Percentiles rank a stretch among this genome's conserved stretches.
Conservation (phyloP, 2,329 filamentous ascomycete genomes). For the Alternaria consortialis region DNA sequence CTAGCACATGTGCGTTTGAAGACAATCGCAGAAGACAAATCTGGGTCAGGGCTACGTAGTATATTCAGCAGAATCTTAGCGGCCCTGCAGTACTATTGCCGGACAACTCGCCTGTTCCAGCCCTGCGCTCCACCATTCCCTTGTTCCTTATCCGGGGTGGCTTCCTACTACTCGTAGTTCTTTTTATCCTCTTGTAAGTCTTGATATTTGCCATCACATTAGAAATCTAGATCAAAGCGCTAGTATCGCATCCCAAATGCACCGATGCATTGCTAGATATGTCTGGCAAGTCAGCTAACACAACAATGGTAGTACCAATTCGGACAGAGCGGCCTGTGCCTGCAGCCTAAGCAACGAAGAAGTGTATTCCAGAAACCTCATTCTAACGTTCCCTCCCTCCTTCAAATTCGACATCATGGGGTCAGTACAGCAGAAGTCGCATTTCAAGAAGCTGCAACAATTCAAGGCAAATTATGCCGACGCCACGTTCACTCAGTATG, state of each 20-base stretch:
- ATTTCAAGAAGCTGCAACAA: slow-evolving; percentile 84
- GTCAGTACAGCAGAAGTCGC: slow-evolving; percentile 53
- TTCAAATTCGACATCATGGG: slow-evolving; percentile 38
- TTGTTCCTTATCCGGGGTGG: not conserved
- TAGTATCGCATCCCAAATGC: not conserved
- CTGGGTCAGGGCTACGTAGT: not conserved
- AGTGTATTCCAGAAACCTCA: slow-evolving; percentile 2
- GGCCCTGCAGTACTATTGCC: not conserved
- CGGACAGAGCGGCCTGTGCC: slow-evolving; percentile 35
- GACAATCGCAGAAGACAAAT: slow-evolving; percentile 1
- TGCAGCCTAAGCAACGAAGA: slow-evolving; percentile 10
- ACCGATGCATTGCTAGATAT: not conserved
- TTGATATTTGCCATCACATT: not conserved
- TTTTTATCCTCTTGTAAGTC: slow-evolving; percentile 3
- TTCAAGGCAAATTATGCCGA: slow-evolving; percentile 93
- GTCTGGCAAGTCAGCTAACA: slow-evolving; percentile 19
- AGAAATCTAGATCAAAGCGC: not conserved
- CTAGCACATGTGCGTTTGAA: slow-evolving; percentile 2
- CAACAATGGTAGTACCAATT: slow-evolving; percentile 46
- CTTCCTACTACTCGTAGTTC: not conserved
- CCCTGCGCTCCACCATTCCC: not conserved
- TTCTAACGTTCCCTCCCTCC: not conserved
- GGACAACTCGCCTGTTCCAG: not conserved
- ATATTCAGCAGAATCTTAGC: slow-evolving; percentile 1
- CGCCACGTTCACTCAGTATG: slow-evolving; percentile 90